phyloP scores from a whole-genome alignment of 257 asterid genomes.

The Cordia subcordata region DNA sequence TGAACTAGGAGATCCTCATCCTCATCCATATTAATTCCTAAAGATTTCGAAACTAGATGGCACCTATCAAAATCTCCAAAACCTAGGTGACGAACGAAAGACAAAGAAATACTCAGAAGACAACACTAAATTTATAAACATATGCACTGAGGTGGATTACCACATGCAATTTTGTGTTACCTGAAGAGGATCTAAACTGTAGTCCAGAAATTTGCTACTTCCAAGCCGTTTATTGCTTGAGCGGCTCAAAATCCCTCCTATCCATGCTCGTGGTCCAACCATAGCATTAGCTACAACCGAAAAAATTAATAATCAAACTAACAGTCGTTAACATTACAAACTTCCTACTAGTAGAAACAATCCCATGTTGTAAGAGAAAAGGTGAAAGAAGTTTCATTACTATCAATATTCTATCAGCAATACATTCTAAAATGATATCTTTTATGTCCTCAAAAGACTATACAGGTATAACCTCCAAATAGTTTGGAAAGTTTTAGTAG shows the following conservation, averaged over 20 bases:
- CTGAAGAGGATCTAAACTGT: slow-evolving; percentile 56
- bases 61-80: background rate
- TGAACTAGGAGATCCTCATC: no score
- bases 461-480: no score
- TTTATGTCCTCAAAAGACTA: no score
- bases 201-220: slow-evolving; percentile 50
- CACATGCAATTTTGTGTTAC: slow-evolving; percentile 24
- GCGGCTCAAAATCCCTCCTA: slow-evolving; percentile 83
- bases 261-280: slow-evolving; percentile 96
- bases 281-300: slow-evolving; percentile 81
- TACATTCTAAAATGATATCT: no score
- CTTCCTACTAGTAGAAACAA: background rate
- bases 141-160: background rate
- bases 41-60: background rate
- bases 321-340: background rate
- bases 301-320: slow-evolving; percentile 4
- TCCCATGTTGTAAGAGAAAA: background rate
- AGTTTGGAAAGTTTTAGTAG: no score
- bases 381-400: no score
- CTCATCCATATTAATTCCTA: no score
- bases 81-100: background rate
- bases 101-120: background rate
- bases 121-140: background rate
- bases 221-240: slow-evolving; percentile 53
- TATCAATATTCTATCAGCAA: no score